Evolutionary conservation across 176 grass and related monocot species (phyloP).

Genomic region (Cymbopogon citratus): DNA sequence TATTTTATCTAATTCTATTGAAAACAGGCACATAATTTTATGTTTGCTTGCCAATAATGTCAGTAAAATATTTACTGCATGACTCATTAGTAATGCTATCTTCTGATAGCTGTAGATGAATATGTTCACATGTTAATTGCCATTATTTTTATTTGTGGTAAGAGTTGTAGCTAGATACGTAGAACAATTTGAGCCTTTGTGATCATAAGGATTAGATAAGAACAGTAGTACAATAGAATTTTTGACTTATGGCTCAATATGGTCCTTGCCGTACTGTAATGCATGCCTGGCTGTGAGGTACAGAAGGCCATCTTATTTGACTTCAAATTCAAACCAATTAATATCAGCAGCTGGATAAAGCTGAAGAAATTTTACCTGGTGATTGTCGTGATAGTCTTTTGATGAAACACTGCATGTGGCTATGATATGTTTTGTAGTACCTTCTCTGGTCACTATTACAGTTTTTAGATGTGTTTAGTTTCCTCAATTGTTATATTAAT

Average conservation of each 20-base stretch:
- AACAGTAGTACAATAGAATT: not conserved
- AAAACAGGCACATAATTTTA: not conserved
- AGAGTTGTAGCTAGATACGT: not conserved
- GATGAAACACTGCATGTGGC: not conserved
- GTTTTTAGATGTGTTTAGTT: not conserved
- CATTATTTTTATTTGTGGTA: not conserved
- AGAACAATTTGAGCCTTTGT: not conserved
- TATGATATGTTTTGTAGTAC: not conserved
- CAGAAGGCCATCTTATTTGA: not conserved
- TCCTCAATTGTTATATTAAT: constrained; percentile 4
- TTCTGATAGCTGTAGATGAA: constrained; percentile 18
- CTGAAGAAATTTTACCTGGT: not conserved
- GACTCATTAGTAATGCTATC: not conserved
- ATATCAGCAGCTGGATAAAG: no score
- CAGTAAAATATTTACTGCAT: not conserved
- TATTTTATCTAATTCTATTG: not conserved
- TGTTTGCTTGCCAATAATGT: not conserved
- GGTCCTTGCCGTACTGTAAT: not conserved
- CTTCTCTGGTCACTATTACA: not conserved
- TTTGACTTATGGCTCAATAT: no score
- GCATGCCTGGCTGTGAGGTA: not conserved
- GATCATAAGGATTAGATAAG: not conserved
- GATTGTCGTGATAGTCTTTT: not conserved
- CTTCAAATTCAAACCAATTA: not conserved
- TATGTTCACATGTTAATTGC: not conserved